These are phyloP conservation scores for Musa schizocarpa DNA, from an alignment of 176 grass and related monocot species.

Conservation along the genomic window DNA sequence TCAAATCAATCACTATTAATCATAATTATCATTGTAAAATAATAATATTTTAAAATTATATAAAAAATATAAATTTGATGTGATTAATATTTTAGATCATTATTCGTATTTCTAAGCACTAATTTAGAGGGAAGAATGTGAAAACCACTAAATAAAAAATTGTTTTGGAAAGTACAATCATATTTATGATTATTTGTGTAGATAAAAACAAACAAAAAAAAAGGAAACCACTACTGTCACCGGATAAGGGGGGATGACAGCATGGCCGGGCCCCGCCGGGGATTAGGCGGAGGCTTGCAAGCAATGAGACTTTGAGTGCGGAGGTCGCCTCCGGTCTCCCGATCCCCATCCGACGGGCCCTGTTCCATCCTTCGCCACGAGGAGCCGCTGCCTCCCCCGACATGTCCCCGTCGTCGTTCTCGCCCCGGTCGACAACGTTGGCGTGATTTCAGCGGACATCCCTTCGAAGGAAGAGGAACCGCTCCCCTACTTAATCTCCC, in stretches of 20 bases:
- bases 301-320: neutral
- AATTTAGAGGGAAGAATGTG: no score
- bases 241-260: neutral
- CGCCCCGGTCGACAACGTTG: neutral
- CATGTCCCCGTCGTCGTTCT: neutral
- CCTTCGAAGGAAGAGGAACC: conserved; percentile 19
- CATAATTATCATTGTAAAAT: no score
- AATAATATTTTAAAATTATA: no score
- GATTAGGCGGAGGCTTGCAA: neutral
- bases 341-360: conserved; percentile 11
- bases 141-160: no score
- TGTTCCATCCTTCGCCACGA: neutral
- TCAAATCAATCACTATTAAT: no score
- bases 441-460: conserved; percentile 19
- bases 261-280: neutral
- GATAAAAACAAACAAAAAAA: no score
- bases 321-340: neutral
- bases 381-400: neutral
- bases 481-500: neutral
- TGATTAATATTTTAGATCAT: no score
- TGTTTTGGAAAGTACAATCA: no score
- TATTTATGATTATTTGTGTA: no score
- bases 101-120: no score
- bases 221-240: neutral
- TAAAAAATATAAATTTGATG: no score